phyloP scores from a whole-genome alignment of 768 basidiomycete genomes.

The Pisolithus sp. region DNA sequence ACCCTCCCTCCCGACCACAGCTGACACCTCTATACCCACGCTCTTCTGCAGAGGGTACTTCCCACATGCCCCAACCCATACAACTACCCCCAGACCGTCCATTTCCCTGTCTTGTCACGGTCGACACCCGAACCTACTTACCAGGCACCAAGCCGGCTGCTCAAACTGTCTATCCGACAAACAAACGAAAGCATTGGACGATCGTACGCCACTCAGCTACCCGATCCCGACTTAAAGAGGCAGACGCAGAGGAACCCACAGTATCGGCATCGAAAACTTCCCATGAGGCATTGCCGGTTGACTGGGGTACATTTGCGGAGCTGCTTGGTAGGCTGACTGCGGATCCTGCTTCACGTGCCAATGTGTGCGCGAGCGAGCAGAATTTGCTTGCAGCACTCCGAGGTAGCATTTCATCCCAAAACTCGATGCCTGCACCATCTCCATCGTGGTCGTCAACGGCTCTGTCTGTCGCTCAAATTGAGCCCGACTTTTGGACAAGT shows the following conservation, averaged over 20 bases:
- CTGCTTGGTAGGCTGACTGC: constrained; percentile 41
- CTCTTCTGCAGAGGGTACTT: constrained; percentile 1
- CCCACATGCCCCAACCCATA: constrained; percentile 20
- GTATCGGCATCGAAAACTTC: constrained; percentile 40
- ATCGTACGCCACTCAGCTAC: constrained; percentile 45
- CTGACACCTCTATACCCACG: constrained; percentile 54
- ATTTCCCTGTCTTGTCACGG: constrained; percentile 10
- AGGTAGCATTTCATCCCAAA: background rate
- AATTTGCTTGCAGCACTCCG: constrained; percentile 8
- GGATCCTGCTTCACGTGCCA: constrained; percentile 17
- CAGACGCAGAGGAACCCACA: constrained; percentile 38
- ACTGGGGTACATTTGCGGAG: constrained; percentile 57
- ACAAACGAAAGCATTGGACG: constrained; percentile 54
- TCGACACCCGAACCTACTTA: background rate
- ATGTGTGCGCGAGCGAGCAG: constrained; percentile 11
- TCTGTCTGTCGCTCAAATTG: background rate
- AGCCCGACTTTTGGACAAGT: constrained; percentile 42
- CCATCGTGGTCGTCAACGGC: background rate
- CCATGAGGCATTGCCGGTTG: constrained; percentile 47
- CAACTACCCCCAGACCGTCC: constrained; percentile 19
- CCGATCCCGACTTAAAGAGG: constrained; percentile 46
- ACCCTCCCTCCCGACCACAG: constrained; percentile 47
- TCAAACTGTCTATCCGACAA: constrained; percentile 2
- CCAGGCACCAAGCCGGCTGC: background rate
- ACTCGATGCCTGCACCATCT: background rate